Evolutionary conservation across 305 asterid species (phyloP).

Genomic region (Nicotiana rustica): DNA sequence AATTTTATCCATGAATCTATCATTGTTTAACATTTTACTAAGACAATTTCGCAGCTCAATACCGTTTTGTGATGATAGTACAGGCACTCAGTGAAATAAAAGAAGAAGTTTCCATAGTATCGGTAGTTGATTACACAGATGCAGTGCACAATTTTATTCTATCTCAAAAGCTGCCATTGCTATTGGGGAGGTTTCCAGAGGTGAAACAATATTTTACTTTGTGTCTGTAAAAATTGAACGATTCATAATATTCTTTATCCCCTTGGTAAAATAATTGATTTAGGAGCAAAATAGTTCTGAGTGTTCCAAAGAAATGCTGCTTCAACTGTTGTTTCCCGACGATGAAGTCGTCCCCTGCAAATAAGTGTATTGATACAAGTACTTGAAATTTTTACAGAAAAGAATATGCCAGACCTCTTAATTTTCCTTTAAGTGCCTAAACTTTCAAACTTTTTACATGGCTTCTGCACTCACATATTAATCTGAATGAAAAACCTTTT

Average conservation of each 20-base stretch:
- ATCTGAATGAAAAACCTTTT: not conserved
- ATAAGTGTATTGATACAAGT: not conserved
- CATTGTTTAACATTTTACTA: conserved; percentile 30
- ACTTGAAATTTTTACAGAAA: not conserved
- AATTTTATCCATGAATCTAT: conserved; percentile 31
- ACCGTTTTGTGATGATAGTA: conserved; percentile 39
- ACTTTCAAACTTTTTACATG: not conserved
- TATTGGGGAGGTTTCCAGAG: conserved; percentile 98
- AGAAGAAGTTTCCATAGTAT: conserved; percentile 82
- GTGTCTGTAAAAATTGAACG: conserved; percentile 18
- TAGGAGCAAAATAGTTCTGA: not conserved
- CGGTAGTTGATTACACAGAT: conserved; percentile 87
- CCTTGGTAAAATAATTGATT: not conserved
- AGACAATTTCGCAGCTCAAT: conserved; percentile 28
- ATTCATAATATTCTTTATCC: not conserved
- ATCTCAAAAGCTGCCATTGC: conserved; percentile 85
- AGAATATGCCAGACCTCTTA: not conserved
- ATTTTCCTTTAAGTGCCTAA: not conserved
- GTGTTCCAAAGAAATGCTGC: not conserved
- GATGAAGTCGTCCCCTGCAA: conserved; percentile 11
- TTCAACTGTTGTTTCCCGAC: conserved; percentile 11
- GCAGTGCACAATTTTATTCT: conserved; percentile 97
- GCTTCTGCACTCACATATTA: conserved; percentile 27
- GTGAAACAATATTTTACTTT: conserved; percentile 47
- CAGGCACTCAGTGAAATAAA: conserved; percentile 64